Conservation (phyloP, 495 filamentous ascomycete species). For the Trichocladium antarcticum region DNA sequence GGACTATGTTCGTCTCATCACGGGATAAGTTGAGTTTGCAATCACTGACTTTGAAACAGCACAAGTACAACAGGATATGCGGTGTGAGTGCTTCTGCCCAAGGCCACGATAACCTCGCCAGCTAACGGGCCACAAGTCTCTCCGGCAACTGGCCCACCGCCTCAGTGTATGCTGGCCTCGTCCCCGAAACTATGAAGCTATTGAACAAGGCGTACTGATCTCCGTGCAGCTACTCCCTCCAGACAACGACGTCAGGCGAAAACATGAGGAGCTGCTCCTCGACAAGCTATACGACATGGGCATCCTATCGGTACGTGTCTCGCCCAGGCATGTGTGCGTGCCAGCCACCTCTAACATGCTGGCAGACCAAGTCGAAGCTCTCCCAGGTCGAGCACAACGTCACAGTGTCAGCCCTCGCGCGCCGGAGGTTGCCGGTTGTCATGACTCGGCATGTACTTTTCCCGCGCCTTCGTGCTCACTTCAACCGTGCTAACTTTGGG, state of each 20-base stretch:
- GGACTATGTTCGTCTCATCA: slow-evolving; percentile 39
- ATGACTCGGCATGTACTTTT: slow-evolving; percentile 40
- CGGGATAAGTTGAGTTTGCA: background rate
- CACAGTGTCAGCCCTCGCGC: slow-evolving; percentile 73
- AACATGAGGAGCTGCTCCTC: slow-evolving; percentile 71
- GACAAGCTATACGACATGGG: slow-evolving; percentile 90
- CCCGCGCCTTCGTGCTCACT: background rate
- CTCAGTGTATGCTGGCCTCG: slow-evolving; percentile 19
- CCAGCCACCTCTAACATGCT: background rate
- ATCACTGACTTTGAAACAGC: slow-evolving; percentile 38
- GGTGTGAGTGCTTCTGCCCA: slow-evolving; percentile 40
- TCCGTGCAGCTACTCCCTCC: slow-evolving; percentile 58
- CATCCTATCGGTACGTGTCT: slow-evolving; percentile 42
- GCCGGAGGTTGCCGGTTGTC: slow-evolving; percentile 69
- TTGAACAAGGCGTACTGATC: background rate
- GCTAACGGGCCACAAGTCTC: slow-evolving; percentile 37
- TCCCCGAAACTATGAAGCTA: background rate
- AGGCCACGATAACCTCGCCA: background rate
- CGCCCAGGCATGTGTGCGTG: too few species aligned
- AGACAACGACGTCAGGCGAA: slow-evolving; percentile 59
- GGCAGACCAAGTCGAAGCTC: slow-evolving; percentile 55
- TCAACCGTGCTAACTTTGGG: background rate
- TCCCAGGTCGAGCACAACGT: slow-evolving; percentile 76
- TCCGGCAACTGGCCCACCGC: slow-evolving; percentile 83
- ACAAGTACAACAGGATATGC: slow-evolving; percentile 77